These are phyloP conservation scores for Fusarium buharicum DNA, from an alignment of 2,329 filamentous ascomycete species.

Conservation along the genomic window DNA sequence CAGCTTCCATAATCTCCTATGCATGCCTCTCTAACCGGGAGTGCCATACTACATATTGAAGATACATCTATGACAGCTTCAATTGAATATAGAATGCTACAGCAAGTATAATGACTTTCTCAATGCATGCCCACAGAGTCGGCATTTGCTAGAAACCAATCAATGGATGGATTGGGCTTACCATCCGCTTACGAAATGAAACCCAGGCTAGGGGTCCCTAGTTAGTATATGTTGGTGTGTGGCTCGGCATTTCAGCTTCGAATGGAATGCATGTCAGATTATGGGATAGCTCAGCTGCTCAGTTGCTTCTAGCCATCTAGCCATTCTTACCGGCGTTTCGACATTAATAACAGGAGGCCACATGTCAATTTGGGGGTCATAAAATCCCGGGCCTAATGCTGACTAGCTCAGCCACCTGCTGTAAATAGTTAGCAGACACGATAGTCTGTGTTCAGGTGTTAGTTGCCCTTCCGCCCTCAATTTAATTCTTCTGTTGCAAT, in stretches of 20 bases:
- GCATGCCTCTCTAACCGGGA: too few relatives aligned
- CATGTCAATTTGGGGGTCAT: not conserved
- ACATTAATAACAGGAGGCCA: not conserved
- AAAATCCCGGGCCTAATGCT: not conserved
- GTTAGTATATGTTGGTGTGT: not conserved
- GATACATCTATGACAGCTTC: too few relatives aligned
- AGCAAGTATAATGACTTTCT: conserved; percentile 48
- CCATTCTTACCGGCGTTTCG: not conserved
- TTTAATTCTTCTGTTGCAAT: not conserved
- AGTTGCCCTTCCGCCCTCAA: not conserved
- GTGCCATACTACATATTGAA: too few relatives aligned
- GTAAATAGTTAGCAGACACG: not conserved
- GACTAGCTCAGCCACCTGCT: not conserved
- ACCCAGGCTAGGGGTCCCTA: not conserved
- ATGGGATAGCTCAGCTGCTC: not conserved
- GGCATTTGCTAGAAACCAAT: conserved; percentile 48
- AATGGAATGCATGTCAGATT: not conserved
- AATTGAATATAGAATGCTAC: too few relatives aligned
- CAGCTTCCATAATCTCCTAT: too few relatives aligned
- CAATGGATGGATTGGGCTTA: too few relatives aligned
- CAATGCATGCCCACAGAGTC: conserved; percentile 34
- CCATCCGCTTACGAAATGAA: too few relatives aligned
- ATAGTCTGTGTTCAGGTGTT: not conserved
- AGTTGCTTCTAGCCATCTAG: not conserved
- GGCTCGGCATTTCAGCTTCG: not conserved